These are phyloP conservation scores for Alternaria triticimaculans DNA, from an alignment of 2,329 filamentous ascomycete species.

Conservation along the genomic window DNA sequence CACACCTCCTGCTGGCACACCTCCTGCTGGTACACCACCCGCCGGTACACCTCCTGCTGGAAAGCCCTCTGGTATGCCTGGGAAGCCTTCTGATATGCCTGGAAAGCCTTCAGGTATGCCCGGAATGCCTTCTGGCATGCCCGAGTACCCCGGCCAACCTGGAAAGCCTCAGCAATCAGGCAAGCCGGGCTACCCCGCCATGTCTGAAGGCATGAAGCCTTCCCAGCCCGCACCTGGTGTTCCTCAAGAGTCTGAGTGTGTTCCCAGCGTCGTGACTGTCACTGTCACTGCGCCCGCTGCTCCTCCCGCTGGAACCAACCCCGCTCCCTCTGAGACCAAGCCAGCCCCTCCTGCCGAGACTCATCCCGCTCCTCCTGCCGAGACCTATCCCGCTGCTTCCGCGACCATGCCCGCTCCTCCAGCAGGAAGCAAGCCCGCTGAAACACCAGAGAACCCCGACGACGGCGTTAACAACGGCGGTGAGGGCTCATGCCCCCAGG, in stretches of 20 bases:
- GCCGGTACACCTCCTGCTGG: neutral
- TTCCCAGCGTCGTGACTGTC: neutral
- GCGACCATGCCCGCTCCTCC: neutral
- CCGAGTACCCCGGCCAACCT: neutral
- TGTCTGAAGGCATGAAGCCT: neutral
- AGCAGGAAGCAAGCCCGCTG: neutral
- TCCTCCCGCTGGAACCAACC: neutral
- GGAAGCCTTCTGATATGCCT: neutral
- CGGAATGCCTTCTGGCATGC: neutral
- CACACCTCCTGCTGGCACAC: neutral
- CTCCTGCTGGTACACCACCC: neutral
- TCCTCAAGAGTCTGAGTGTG: neutral
- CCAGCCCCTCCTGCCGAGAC: neutral
- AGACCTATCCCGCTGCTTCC: neutral
- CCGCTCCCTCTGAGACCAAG: neutral
- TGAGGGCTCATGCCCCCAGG: constrained; percentile 22
- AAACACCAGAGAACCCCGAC: neutral
- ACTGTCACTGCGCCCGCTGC: neutral
- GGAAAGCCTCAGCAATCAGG: neutral
- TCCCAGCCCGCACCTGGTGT: neutral
- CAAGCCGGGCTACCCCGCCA: neutral
- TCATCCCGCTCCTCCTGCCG: too few species aligned
- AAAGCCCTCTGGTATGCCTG: neutral
- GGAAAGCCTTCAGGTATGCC: neutral
- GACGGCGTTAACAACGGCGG: neutral